Percentiles rank a stretch among this genome's conserved stretches.
Evolutionary conservation across 352 stramenopile genomes (phyloP).

Genomic region (Globisporangium mamillatum): DNA sequence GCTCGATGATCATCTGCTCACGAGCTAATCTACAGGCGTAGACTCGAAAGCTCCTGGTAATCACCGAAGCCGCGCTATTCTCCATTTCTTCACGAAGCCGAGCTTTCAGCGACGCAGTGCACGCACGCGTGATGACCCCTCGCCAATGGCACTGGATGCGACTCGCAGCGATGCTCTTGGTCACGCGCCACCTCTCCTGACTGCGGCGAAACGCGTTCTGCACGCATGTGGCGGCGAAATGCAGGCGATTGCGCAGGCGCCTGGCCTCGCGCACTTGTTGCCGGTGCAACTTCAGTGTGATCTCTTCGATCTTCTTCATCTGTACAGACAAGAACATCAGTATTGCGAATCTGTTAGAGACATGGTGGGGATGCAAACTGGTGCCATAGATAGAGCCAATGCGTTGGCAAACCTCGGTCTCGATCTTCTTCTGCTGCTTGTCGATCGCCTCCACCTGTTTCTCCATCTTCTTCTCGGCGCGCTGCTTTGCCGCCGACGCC

Average conservation of each 20-base stretch:
- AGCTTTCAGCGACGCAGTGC: conserved; percentile 8
- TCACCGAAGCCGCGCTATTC: conserved; percentile 33
- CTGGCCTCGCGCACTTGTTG: conserved; percentile 68
- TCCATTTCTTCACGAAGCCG: conserved; percentile 19
- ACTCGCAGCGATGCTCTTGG: conserved; percentile 29
- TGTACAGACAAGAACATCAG: conserved; percentile 14
- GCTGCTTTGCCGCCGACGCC: conserved; percentile 61
- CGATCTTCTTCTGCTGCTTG: conserved; percentile 80
- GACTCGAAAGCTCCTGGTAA: conserved; percentile 38
- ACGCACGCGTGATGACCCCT: conserved; percentile 24
- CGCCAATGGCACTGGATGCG: conserved; percentile 49
- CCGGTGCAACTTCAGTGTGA: conserved; percentile 60
- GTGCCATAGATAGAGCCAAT: neutral
- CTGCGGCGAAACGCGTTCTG: conserved; percentile 43
- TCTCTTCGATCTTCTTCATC: conserved; percentile 78
- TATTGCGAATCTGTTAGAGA: neutral
- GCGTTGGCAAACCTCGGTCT: conserved; percentile 42
- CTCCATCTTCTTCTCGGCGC: conserved; percentile 61
- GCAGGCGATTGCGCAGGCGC: conserved; percentile 49
- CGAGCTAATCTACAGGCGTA: conserved; percentile 28
- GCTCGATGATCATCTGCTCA: conserved; percentile 26
- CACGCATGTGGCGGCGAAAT: conserved; percentile 47
- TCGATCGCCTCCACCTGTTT: conserved; percentile 66
- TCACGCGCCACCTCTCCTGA: conserved; percentile 11
- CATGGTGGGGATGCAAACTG: neutral